Evolutionary conservation across 495 filamentous ascomycete genomes (phyloP).

Genomic region (Penicillium riverlandense): DNA sequence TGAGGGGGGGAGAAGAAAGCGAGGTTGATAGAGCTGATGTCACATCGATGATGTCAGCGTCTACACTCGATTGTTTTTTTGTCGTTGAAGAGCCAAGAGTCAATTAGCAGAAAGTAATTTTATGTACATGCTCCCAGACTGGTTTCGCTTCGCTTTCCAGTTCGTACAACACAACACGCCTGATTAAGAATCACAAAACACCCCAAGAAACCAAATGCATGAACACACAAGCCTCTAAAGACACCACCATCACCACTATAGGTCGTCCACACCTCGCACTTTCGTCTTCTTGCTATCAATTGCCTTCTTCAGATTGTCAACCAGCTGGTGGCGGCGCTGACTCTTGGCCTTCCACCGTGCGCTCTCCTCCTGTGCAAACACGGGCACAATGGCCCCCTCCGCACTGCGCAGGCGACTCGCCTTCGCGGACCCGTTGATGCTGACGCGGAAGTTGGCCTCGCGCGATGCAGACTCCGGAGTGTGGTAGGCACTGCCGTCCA

Average conservation of each 20-base stretch:
- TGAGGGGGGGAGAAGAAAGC: background rate
- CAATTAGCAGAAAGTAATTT: background rate
- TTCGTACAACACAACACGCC: background rate
- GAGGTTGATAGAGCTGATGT: slow-evolving; percentile 6
- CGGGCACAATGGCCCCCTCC: slow-evolving; percentile 24
- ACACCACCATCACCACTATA: slow-evolving; percentile 9
- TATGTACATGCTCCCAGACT: slow-evolving; percentile 2
- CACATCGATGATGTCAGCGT: slow-evolving; percentile 16
- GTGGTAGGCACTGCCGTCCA: slow-evolving; percentile 43
- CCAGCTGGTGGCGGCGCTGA: slow-evolving; percentile 46
- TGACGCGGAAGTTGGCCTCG: slow-evolving; percentile 33
- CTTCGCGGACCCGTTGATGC: slow-evolving; percentile 40
- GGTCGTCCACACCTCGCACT: slow-evolving; percentile 30
- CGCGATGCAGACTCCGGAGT: slow-evolving; percentile 46
- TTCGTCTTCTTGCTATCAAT: slow-evolving; percentile 31
- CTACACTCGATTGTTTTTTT: background rate
- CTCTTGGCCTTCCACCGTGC: slow-evolving; percentile 50
- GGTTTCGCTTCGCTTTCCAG: no score
- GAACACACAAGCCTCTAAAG: slow-evolving; percentile 1
- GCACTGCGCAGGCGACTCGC: slow-evolving; percentile 36
- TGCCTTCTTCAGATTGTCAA: slow-evolving; percentile 34
- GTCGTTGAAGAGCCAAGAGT: no score
- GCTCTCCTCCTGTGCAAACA: slow-evolving; percentile 44
- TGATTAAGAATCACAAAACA: background rate
- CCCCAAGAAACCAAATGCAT: background rate